Evolutionary conservation across 129 eudicot genomes (phyloP), one percentile per base, ranked within the genome.

Genomic region (Rutidosis leptorrhynchoides): DNA sequence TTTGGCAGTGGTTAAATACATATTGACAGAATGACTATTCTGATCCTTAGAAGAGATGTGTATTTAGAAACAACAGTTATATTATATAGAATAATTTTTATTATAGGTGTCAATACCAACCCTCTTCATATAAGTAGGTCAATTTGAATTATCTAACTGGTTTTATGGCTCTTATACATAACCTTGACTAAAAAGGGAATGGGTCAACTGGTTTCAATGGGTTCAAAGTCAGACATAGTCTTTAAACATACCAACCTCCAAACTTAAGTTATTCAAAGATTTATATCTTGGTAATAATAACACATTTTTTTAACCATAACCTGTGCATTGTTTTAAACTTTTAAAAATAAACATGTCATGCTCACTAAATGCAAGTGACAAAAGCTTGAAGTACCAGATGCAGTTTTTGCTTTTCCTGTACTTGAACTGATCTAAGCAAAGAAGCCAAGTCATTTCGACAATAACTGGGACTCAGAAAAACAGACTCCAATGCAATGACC

Each of bases 371-470:
- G 19, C 45, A 70, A 20, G 37, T 46, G 40, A 61, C 19, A 22
- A 12, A 32, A 42, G 12, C 14, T 45, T 42, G n/a, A 30, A 15
- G 49, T 88, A 89, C 99, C 87, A 93, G 77, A 65, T 89, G 79
- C 80, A 93, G 76, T 70, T 93, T 93, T 84, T 88, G 92, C 74
- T 93, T 89, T 79, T 93, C 99, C 65, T 89, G 89, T 22, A 63
- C 79, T 80, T 93, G 99, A 70, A 93, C 90, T 48, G 99, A 87
- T 81, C 90, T 82, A 42, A 93, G 83, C 78, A 93, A 54, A 45
- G 64, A 56, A 75, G 99, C 92, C 28, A 93, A 70, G 74, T 93
- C 99, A 72, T 83, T 89, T 67, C 96, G 85, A 69, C 70, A 73
- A 72, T 74, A 82, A 52, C 46, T 81, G 22, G 99, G 95, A 67